Evolutionary conservation across 2,329 filamentous ascomycete genomes (phyloP), one percentile per base, ranked within the genome.

Genomic region (Albifimbria verrucaria): DNA sequence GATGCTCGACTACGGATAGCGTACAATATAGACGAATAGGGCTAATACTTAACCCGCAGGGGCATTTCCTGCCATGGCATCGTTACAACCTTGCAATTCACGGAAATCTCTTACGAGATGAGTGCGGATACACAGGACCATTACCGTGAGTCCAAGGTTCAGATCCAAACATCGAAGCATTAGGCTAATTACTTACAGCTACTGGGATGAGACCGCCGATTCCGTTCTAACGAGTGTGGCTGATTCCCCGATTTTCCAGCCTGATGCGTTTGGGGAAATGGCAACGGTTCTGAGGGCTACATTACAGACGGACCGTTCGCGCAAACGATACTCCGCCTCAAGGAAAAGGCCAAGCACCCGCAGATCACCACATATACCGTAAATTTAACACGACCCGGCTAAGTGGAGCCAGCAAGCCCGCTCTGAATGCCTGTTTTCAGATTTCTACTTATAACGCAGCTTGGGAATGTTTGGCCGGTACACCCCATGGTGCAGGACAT

Each of bases 61-160:
- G 46, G 20, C 46, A 48, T 11, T 48, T 48, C 46, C n/a, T 48
- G 9, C 46, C 46, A 5, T 48, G 46, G 46, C 46, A 48, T 20
- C 46, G 46, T 10, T 48, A 32, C 11, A 32, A 48, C 25, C 23
- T 48, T 15, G 46, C 18, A 4, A 36, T 48, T 3, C 46, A 48
- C 25, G 24, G 46, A 3, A 18, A 20, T 20, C 24, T 48, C 15
- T 26, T 48, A 7, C 24, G 46, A 20, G 25, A 48, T 18, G 46
- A 48, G 22, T 48, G 46, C 18, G 46, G 46, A 24, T 48, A 48
- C 7, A 48, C 24, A 10, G 46, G 46, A 6, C 46, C 46, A 3
- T 18, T 48, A 26, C 46, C 46, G 46, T 48, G 15, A 10, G 46
- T 47, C 12, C 4, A 5, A 7, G 15, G 4, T 12, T n/a, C 18